Base-by-base conservation (phyloP, 2,329 filamentous ascomycete species). In the Tolypocladium pustulatum region DNA sequence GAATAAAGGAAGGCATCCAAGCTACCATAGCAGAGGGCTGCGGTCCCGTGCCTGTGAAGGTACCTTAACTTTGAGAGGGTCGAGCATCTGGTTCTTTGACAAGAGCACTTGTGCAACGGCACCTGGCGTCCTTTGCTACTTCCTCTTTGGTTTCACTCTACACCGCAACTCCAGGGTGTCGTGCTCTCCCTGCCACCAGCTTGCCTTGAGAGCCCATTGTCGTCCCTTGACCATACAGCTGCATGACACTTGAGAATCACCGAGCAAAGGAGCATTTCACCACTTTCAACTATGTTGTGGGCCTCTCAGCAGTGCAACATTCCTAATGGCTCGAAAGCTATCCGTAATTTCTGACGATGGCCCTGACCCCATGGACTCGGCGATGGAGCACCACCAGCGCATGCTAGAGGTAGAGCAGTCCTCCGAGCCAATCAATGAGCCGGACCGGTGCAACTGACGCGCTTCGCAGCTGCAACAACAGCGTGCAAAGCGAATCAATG, bases 381-480 rank as follows among this genome's bases (percentile, higher is more conserved):
- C 54, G 7, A 53, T 59, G 54, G 30, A 53, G 30, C 49, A 53
- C 30, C 49, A 53, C 20, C 43, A 59, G 25, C 58, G 58, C 32
- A 46, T 59, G 49, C 22, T 57, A 10, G 46, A 56, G 38, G 57
- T 52, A 34, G 30, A 36, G 10, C 4, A 13, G 30, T 22, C 49
- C 20, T 34, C 49, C 30, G 32, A 36, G 51, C 49, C 25, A 32
- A n/a, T 8, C 13, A 20, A 6, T 6, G 30, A 22, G 17, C 17
- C 17, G 8, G 49, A 32, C 20, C 5, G 10, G 10, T 10, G 20
- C 36, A 32, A 17, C 34, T 54, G 41, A 37, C 37, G 34, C 8
- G 36, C 27, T 41, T 8, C 20, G 1, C 17, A 73, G 72, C 57
- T 73, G 9, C 72, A 68, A 41, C 68, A 59, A 22, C 63, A 70